Base-by-base conservation (phyloP, 345 rosid genomes). In the Salix viminalis region DNA sequence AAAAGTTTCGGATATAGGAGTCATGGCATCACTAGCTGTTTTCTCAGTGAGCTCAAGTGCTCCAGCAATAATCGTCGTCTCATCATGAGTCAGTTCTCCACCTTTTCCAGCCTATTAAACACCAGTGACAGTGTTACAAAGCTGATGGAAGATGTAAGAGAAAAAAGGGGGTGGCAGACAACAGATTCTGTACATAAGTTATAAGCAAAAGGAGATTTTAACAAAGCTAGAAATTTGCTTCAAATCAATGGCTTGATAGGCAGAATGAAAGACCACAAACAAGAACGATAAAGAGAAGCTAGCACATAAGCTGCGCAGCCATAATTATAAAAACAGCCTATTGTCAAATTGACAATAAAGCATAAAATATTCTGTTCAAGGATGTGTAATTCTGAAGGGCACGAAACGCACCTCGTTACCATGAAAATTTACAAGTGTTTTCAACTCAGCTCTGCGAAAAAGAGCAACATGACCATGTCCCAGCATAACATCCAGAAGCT, bases 361-460 rank as follows among this genome's bases (percentile, higher is more conserved):
- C 58, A 67, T 2, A 39, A 36, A 36, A 62, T 32, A 42, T 34
- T 19, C 14, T 14, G 10, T 7, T 21, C 32, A 60, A n/a, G 15
- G 24, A 24, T 56, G 13, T 12, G 23, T 24, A 28, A 21, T n/a
- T 62, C 44, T 26, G 26, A 19, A 32, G 67, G n/a, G 16, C 10
- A 62, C 24, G 34, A 67, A 62, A 86, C 86, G 54, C 72, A 94
- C 99, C 96, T 93, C 98, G 37, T 96, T 96, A 19, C 99, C 99
- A 77, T 96, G 99, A 67, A 96, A 77, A 83, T 91, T 67, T 56
- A 96, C 99, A 74, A 96, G 97, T 39, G 99, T 93, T 89, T 96
- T 96, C 86, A 96, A 83, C 91, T 96, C 99, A 76, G 99, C 99
- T 88, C 99, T 91, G 80, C 99, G 97, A 62, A 96, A 93, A 56